Conservation (phyloP, 805 yeast genomes). For the Lipomyces spencermartinsiae region DNA sequence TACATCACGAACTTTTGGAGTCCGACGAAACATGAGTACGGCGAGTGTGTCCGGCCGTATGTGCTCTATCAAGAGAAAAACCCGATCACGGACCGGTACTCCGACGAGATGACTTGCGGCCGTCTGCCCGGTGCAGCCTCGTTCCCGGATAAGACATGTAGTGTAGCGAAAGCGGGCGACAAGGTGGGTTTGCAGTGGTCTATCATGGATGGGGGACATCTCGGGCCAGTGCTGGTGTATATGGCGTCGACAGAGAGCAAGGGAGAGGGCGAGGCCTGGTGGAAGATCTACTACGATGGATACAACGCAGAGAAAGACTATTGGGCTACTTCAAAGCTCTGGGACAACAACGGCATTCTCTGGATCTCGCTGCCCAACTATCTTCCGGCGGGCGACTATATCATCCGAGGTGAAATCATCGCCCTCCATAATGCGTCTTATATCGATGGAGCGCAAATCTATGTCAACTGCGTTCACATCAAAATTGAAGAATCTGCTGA, state of each 20-base stretch:
- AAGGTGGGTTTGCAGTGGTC: conserved; percentile 12
- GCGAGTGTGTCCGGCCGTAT: conserved; percentile 20
- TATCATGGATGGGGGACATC: conserved; percentile 13
- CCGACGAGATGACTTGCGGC: conserved; percentile 19
- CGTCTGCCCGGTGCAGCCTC: conserved; percentile 11
- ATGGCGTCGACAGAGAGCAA: conserved; percentile 9
- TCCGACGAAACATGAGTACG: conserved; percentile 3
- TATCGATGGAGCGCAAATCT: conserved; percentile 14
- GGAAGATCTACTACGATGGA: conserved; percentile 19
- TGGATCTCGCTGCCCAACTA: conserved; percentile 13
- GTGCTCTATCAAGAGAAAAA: not conserved
- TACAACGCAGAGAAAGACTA: conserved; percentile 5
- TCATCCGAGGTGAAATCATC: conserved; percentile 16
- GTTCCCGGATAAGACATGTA: not conserved
- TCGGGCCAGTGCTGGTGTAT: conserved; percentile 13
- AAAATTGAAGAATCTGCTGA: not conserved
- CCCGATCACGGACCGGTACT: conserved; percentile 14
- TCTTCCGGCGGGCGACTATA: conserved; percentile 13
- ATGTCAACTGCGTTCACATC: conserved; percentile 15
- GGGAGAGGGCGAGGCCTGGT: conserved; percentile 18
- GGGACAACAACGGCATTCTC: conserved; percentile 13
- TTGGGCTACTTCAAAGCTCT: conserved; percentile 17
- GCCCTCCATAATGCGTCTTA: conserved; percentile 17
- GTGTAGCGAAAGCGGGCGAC: conserved; percentile 10
- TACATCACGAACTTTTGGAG: conserved; percentile 14